These are phyloP conservation scores for Annulohypoxylon truncatum DNA, from an alignment of 2,329 filamentous ascomycete genomes.

Conservation along the genomic window DNA sequence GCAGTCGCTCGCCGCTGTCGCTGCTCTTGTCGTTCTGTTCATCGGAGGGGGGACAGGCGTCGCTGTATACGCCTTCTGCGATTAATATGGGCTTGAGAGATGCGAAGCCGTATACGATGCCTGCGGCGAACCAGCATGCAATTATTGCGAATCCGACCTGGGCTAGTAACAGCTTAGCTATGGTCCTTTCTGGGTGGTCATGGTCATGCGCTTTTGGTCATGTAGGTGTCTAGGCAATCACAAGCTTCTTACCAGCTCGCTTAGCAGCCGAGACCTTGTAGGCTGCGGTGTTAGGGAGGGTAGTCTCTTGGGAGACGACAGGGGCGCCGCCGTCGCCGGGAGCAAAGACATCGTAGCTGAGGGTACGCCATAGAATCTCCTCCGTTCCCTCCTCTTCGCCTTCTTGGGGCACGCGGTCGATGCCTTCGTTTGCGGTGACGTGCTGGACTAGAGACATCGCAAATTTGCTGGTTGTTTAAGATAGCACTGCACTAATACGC, in stretches of 20 bases:
- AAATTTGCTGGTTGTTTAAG: neutral
- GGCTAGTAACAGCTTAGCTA: slow-evolving; percentile 52
- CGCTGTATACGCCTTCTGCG: slow-evolving; percentile 66
- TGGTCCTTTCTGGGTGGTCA: neutral
- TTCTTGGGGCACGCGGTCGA: slow-evolving; percentile 52
- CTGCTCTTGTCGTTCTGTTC: slow-evolving; percentile 53
- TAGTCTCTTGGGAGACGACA: slow-evolving; percentile 38
- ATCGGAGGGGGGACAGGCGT: slow-evolving; percentile 62
- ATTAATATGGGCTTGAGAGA: slow-evolving; percentile 73
- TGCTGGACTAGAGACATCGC: slow-evolving; percentile 58
- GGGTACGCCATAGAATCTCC: slow-evolving; percentile 42
- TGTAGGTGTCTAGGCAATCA: neutral
- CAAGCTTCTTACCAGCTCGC: slow-evolving; percentile 47
- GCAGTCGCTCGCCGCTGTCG: slow-evolving; percentile 41
- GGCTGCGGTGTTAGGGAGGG: slow-evolving; percentile 47
- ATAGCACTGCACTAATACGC: neutral
- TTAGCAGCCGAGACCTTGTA: slow-evolving; percentile 48
- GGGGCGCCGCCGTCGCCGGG: slow-evolving; percentile 47
- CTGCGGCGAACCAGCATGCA: slow-evolving; percentile 74
- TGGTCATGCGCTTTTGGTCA: neutral
- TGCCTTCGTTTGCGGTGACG: slow-evolving; percentile 56
- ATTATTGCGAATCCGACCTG: slow-evolving; percentile 72
- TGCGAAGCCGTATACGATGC: slow-evolving; percentile 73
- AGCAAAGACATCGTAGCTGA: slow-evolving; percentile 48
- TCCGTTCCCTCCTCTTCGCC: slow-evolving; percentile 38